Percentiles rank a stretch among this genome's conserved stretches.
These are phyloP conservation scores for Quercus rubra DNA, from an alignment of 306 rosid species.

Conservation along the genomic window DNA sequence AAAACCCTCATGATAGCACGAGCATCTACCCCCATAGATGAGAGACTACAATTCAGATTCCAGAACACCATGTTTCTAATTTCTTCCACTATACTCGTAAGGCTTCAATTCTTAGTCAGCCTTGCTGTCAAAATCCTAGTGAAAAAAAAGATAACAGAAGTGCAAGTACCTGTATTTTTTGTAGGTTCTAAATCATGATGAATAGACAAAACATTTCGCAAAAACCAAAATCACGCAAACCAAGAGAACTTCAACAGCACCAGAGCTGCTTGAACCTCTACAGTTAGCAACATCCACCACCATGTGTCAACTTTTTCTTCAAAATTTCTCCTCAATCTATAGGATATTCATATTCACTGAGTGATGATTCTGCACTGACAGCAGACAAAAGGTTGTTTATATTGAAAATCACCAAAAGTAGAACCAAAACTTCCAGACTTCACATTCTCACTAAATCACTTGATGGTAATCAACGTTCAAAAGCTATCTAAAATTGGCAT, in stretches of 20 bases:
- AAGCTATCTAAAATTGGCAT: slow-evolving; percentile 22
- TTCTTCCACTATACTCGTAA: slow-evolving; percentile 11
- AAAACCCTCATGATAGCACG: slow-evolving; percentile 4
- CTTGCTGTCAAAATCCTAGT: slow-evolving; percentile 1
- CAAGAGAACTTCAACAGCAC: slow-evolving; percentile 7
- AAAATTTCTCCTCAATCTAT: not conserved
- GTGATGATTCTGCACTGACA: not conserved
- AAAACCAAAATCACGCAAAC: slow-evolving; percentile 3
- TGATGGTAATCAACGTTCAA: slow-evolving; percentile 9
- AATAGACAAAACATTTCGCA: slow-evolving; percentile 7
- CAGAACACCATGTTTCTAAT: slow-evolving; percentile 5
- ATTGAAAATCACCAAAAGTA: slow-evolving; percentile 16
- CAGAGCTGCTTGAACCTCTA: not conserved
- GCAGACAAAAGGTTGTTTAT: slow-evolving; percentile 6
- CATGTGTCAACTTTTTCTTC: not conserved
- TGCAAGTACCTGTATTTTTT: slow-evolving; percentile 15
- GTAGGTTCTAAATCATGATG: slow-evolving; percentile 3
- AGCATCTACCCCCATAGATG: not conserved
- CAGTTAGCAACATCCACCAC: slow-evolving; percentile 9
- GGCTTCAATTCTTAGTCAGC: slow-evolving; percentile 15
- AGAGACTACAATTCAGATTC: slow-evolving; percentile 4
- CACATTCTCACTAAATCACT: slow-evolving; percentile 11
- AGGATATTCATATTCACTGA: not conserved
- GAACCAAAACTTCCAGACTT: slow-evolving; percentile 25
- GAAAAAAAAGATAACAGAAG: slow-evolving; percentile 4